Conservation (phyloP, 257 asterid genomes). For the Lavandula angustifolia region DNA sequence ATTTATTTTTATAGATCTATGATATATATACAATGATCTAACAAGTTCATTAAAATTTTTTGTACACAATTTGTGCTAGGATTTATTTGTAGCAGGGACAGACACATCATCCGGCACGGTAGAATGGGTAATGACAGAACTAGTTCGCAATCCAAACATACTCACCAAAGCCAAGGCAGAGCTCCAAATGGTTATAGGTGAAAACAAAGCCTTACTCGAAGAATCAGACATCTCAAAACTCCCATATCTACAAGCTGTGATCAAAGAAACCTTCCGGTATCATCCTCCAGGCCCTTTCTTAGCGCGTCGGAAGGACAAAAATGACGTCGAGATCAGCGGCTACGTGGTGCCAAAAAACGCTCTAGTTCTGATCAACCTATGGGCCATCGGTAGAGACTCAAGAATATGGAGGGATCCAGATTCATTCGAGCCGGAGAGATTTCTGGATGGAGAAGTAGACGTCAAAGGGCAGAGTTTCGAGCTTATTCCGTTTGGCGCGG, state of each 20-base stretch:
- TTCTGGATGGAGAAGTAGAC: constrained; percentile 15
- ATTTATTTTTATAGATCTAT: too few relatives aligned
- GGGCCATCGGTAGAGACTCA: constrained; percentile 39
- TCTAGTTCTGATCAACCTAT: constrained; percentile 28
- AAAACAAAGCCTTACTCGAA: constrained; percentile 20
- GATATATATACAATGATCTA: too few relatives aligned
- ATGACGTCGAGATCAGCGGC: constrained; percentile 19
- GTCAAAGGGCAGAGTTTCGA: constrained; percentile 32
- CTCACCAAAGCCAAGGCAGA: constrained; percentile 31
- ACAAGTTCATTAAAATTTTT: too few relatives aligned
- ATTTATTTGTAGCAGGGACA: constrained; percentile 36
- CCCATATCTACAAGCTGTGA: constrained; percentile 32
- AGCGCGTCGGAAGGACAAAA: constrained; percentile 15
- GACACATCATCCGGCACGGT: constrained; percentile 34
- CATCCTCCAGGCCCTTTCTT: constrained; percentile 37
- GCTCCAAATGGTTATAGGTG: constrained; percentile 25
- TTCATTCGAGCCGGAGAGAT: constrained; percentile 34
- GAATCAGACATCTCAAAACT: constrained; percentile 34
- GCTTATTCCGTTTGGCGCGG: constrained; percentile 37
- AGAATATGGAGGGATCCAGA: constrained; percentile 34
- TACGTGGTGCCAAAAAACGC: constrained; percentile 16
- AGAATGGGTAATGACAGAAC: constrained; percentile 38
- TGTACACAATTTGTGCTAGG: too few relatives aligned
- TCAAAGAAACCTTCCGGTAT: constrained; percentile 39
- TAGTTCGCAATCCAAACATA: constrained; percentile 28